phyloP scores from a whole-genome alignment of 352 stramenopile species.

The Phytophthora quininea region DNA sequence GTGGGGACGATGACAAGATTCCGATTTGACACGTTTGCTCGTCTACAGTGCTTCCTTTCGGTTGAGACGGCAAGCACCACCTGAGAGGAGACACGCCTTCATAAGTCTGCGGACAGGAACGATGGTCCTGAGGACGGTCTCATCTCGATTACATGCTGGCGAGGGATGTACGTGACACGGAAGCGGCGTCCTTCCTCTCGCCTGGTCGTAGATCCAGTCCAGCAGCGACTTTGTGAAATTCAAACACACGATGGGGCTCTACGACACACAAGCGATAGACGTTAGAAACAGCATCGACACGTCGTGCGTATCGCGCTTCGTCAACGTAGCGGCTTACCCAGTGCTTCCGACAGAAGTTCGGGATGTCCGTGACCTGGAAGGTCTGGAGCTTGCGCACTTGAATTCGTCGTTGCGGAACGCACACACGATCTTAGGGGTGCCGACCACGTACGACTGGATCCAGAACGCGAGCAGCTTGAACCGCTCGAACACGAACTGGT shows the following conservation, averaged over 20 bases:
- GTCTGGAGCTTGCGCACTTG: conserved; percentile 66
- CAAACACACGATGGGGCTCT: conserved; percentile 65
- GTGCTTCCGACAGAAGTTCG: conserved; percentile 69
- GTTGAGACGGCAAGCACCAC: neutral
- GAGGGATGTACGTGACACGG: conserved; percentile 54
- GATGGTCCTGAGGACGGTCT: conserved; percentile 20
- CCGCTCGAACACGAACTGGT: conserved; percentile 75
- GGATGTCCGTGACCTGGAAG: conserved; percentile 67
- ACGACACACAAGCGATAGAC: conserved; percentile 13
- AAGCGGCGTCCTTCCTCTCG: conserved; percentile 47
- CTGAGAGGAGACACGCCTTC: neutral
- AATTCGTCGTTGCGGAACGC: conserved; percentile 76
- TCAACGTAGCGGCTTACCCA: conserved; percentile 51
- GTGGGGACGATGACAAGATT: conserved; percentile 4
- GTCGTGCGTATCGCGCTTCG: conserved; percentile 8
- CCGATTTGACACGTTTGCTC: conserved; percentile 25
- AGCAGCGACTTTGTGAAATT: conserved; percentile 70
- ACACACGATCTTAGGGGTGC: conserved; percentile 71
- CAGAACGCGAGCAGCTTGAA: conserved; percentile 86
- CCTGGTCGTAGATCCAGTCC: conserved; percentile 58
- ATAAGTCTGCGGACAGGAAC: conserved; percentile 34
- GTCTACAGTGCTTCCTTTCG: conserved; percentile 23
- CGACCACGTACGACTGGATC: conserved; percentile 85
- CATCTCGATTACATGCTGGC: conserved; percentile 59
- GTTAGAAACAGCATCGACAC: conserved; percentile 28